Evolutionary conservation across 2,329 filamentous ascomycete species (phyloP).

Genomic region (Pseudogymnoascus sp.): DNA sequence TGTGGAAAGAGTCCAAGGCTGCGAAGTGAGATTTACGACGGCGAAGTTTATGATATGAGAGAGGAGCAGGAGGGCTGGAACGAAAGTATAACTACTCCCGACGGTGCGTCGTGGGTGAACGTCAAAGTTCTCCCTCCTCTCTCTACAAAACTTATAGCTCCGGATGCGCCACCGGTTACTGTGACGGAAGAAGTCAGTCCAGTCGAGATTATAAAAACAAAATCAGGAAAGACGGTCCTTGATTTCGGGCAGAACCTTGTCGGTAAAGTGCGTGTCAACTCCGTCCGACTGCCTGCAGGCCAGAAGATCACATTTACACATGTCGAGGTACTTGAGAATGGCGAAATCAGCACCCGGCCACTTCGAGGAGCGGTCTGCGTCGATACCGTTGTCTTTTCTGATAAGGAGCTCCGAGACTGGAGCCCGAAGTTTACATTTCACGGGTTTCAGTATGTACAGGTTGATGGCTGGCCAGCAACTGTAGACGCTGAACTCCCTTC

Average conservation of each 20-base stretch:
- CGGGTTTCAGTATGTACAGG: constrained; percentile 36
- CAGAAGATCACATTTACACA: constrained; percentile 37
- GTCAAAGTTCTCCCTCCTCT: constrained; percentile 13
- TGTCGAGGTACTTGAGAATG: constrained; percentile 37
- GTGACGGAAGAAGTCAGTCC: constrained; percentile 28
- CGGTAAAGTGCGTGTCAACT: constrained; percentile 37
- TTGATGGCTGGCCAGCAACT: constrained; percentile 29
- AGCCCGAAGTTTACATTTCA: constrained; percentile 34
- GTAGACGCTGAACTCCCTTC: neutral
- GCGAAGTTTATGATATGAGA: constrained; percentile 31
- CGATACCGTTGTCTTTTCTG: constrained; percentile 31
- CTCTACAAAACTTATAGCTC: constrained; percentile 30
- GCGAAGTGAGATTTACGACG: constrained; percentile 39
- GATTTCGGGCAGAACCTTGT: constrained; percentile 54
- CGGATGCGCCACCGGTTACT: constrained; percentile 38
- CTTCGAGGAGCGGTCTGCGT: constrained; percentile 31
- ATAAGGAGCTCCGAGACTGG: constrained; percentile 30
- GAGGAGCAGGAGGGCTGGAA: constrained; percentile 7
- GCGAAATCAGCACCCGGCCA: constrained; percentile 34
- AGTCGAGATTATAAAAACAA: constrained; percentile 26
- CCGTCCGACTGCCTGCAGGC: constrained; percentile 31
- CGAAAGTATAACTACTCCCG: neutral
- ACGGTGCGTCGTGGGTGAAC: neutral
- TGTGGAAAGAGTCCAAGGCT: constrained; percentile 6
- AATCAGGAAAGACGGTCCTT: constrained; percentile 38